Conservation (phyloP, 305 asterid genomes). For the Fraxinus greggii region DNA sequence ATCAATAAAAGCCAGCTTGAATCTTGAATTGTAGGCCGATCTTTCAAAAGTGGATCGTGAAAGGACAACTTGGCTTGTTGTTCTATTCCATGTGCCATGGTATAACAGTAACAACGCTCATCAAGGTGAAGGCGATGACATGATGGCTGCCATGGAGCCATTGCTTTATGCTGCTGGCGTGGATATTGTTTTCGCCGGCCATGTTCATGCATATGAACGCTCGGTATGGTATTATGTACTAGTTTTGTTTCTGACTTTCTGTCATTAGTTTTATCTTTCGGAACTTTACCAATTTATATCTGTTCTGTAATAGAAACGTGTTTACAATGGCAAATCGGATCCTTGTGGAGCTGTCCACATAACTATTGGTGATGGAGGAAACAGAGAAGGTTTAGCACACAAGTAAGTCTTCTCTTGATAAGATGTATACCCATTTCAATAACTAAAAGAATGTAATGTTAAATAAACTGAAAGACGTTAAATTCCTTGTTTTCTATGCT, state of each 20-base stretch:
- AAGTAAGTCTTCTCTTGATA: conserved; percentile 28
- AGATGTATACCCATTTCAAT: background rate
- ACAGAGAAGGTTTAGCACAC: conserved; percentile 49
- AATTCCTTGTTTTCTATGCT: background rate
- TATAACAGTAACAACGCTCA: conserved; percentile 82
- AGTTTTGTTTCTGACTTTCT: background rate
- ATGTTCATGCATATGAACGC: conserved; percentile 97
- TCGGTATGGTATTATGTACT: conserved; percentile 44
- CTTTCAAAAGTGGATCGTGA: conserved; percentile 62
- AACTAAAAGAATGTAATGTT: background rate
- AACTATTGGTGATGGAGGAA: conserved; percentile 61
- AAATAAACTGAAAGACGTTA: background rate
- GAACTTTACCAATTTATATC: conserved; percentile 15
- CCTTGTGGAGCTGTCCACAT: conserved; percentile 52
- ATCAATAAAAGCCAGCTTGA: conserved; percentile 16
- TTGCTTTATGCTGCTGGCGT: conserved; percentile 66
- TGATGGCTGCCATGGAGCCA: conserved; percentile 82
- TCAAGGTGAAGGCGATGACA: conserved; percentile 76
- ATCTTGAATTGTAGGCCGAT: conserved; percentile 51
- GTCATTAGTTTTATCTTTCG: background rate
- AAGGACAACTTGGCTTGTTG: conserved; percentile 76
- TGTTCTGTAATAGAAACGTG: conserved; percentile 35
- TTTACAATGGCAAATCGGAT: conserved; percentile 36
- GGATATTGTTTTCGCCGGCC: conserved; percentile 71
- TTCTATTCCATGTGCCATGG: conserved; percentile 84